These are phyloP conservation scores for Gossypium rotundifolium DNA, from an alignment of 345 rosid genomes.

Conservation along the genomic window DNA sequence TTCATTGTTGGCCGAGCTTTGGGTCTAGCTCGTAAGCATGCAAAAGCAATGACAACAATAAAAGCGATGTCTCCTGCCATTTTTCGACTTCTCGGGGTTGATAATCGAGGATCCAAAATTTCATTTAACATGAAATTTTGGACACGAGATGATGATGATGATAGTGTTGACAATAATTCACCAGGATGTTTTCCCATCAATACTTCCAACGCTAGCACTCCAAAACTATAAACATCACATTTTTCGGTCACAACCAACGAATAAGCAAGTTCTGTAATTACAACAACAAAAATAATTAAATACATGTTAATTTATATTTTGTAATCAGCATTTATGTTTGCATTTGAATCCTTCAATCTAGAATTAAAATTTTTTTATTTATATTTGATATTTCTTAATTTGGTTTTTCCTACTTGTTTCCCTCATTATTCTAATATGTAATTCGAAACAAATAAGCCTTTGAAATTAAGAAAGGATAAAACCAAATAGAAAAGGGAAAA, in stretches of 20 bases:
- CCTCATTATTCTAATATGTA: no score
- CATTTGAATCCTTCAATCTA: neutral
- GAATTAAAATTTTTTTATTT: no score
- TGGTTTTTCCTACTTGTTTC: neutral
- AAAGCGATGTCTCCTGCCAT: neutral
- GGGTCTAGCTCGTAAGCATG: constrained; percentile 16
- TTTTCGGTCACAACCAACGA: constrained; percentile 3
- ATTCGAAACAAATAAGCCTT: neutral
- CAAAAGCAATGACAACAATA: neutral
- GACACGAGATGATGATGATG: neutral
- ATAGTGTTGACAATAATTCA: constrained; percentile 4
- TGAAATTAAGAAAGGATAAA: no score
- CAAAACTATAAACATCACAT: constrained; percentile 19
- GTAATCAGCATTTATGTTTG: no score
- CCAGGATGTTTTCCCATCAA: constrained; percentile 16
- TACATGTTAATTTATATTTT: no score
- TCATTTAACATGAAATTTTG: constrained; percentile 1
- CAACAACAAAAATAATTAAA: neutral
- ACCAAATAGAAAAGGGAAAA: neutral
- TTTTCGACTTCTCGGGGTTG: neutral
- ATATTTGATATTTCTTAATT: neutral
- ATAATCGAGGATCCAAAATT: constrained; percentile 4
- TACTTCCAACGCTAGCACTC: constrained; percentile 14
- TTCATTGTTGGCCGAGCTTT: constrained; percentile 15
- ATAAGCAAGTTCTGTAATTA: constrained; percentile 8